A percentile compares a stretch with the other conserved stretches of the same genome.
Conservation (phyloP, 208 protist genomes). For the Crithidia expoeki region DNA sequence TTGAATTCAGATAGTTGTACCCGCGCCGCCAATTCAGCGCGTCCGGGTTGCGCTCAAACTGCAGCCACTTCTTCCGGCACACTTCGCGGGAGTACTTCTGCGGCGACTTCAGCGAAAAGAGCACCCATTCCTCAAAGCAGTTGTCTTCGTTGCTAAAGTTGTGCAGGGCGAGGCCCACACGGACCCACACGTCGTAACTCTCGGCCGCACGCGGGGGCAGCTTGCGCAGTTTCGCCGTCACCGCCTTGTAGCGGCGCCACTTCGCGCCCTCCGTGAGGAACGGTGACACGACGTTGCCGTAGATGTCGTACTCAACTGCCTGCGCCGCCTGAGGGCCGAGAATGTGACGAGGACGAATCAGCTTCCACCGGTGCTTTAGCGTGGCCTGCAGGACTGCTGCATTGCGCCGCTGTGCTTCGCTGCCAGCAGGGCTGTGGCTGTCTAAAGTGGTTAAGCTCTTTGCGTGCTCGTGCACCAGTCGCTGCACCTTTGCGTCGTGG, state of each 20-base stretch:
- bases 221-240: conserved; percentile 58
- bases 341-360: conserved; percentile 54
- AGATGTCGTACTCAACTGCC: conserved; percentile 73
- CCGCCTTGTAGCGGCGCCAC: conserved; percentile 70
- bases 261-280: conserved; percentile 77
- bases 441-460: conserved; percentile 8
- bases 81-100: conserved; percentile 80
- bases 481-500: conserved; percentile 26
- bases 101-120: conserved; percentile 77
- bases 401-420: conserved; percentile 14
- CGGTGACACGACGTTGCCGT: conserved; percentile 76
- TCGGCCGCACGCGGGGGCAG: conserved; percentile 65
- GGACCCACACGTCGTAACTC: conserved; percentile 82
- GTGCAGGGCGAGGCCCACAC: conserved; percentile 82
- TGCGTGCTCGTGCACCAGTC: conserved; percentile 32
- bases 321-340: conserved; percentile 53
- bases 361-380: conserved; percentile 48
- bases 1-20: conserved; percentile 85
- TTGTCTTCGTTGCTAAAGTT: conserved; percentile 90
- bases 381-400: conserved; percentile 33
- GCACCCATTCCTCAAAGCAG: conserved; percentile 88
- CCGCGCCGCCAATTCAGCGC: conserved; percentile 83
- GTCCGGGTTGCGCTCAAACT: conserved; percentile 88
- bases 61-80: conserved; percentile 81
- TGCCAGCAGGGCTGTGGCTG: conserved; percentile 13